Percentiles rank a stretch among this genome's conserved stretches.
These are phyloP conservation scores for Diaporthe eres DNA, from an alignment of 2,329 filamentous ascomycete species.

Conservation along the genomic window DNA sequence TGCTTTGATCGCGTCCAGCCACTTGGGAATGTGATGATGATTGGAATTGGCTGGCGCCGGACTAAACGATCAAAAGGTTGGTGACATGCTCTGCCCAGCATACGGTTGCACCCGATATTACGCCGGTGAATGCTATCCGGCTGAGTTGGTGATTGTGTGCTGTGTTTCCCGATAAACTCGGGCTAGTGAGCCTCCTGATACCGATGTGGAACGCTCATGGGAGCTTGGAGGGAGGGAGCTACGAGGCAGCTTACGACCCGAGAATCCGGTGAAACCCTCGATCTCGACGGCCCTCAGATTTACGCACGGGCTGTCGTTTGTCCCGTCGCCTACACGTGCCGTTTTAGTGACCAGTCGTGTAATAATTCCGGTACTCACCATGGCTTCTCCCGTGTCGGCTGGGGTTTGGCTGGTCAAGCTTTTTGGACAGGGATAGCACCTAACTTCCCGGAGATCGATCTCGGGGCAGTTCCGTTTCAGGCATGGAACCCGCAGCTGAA, in stretches of 20 bases:
- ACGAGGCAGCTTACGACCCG: slow-evolving; percentile 15
- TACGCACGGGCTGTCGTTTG: neutral
- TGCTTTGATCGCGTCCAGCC: slow-evolving; percentile 26
- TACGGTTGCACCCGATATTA: slow-evolving; percentile 21
- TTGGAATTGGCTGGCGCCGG: neutral
- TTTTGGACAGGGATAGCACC: slow-evolving; percentile 23
- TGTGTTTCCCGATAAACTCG: slow-evolving; percentile 19
- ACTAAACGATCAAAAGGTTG: neutral
- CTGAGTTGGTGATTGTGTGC: slow-evolving; percentile 11
- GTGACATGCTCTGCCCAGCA: slow-evolving; percentile 1
- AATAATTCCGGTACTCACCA: neutral
- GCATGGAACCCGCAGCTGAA: neutral
- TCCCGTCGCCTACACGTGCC: neutral
- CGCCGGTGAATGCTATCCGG: neutral
- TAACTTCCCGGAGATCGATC: slow-evolving; percentile 2
- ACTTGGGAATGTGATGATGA: neutral
- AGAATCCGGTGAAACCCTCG: slow-evolving; percentile 4
- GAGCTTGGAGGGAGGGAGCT: slow-evolving; percentile 19
- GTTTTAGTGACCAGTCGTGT: neutral
- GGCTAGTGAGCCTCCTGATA: slow-evolving; percentile 29
- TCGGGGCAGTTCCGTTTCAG: neutral
- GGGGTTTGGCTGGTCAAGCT: slow-evolving; percentile 9
- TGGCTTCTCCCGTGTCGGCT: neutral
- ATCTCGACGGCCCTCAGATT: slow-evolving; percentile 4
- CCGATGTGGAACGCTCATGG: slow-evolving; percentile 15